A percentile compares a stretch with the other conserved stretches of the same genome.
Conservation (phyloP, 2,329 filamentous ascomycete genomes). For the Microdochium paspali region DNA sequence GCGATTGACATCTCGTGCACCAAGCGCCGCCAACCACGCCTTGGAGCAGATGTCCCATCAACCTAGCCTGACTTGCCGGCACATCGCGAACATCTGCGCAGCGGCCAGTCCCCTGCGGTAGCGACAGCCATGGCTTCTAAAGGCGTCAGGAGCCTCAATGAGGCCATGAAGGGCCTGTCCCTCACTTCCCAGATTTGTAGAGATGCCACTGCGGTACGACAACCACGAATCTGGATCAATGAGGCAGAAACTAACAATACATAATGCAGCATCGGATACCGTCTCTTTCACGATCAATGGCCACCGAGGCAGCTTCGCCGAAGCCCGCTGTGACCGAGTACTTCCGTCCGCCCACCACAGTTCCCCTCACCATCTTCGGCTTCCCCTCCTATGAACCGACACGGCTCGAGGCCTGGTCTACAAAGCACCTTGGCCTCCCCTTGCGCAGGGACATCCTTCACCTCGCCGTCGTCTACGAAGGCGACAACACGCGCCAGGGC, state of each 20-base stretch:
- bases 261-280: constrained; percentile 14
- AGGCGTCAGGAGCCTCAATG: constrained; percentile 38
- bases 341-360: constrained; percentile 27
- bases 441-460: constrained; percentile 88
- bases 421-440: constrained; percentile 77
- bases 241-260: constrained; percentile 1
- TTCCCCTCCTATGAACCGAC: constrained; percentile 86
- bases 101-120: constrained; percentile 5
- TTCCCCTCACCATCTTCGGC: constrained; percentile 77
- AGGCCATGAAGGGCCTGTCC: constrained; percentile 41
- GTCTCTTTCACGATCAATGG: constrained; percentile 43
- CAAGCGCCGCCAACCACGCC: background rate
- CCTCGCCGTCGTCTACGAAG: constrained; percentile 85
- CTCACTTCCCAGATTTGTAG: constrained; percentile 34
- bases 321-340: constrained; percentile 21
- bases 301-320: constrained; percentile 37
- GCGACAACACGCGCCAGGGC: constrained; percentile 77
- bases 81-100: background rate
- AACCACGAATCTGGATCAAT: constrained; percentile 7
- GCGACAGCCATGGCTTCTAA: constrained; percentile 33
- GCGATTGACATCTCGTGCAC: background rate
- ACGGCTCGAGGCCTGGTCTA: constrained; percentile 66
- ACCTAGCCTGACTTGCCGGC: constrained; percentile 4
- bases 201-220: constrained; percentile 18
- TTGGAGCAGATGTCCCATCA: background rate